A percentile compares a stretch with the other conserved stretches of the same genome.
Conservation (phyloP, 176 grass and related monocot genomes). For the Oryza rufipogon region DNA sequence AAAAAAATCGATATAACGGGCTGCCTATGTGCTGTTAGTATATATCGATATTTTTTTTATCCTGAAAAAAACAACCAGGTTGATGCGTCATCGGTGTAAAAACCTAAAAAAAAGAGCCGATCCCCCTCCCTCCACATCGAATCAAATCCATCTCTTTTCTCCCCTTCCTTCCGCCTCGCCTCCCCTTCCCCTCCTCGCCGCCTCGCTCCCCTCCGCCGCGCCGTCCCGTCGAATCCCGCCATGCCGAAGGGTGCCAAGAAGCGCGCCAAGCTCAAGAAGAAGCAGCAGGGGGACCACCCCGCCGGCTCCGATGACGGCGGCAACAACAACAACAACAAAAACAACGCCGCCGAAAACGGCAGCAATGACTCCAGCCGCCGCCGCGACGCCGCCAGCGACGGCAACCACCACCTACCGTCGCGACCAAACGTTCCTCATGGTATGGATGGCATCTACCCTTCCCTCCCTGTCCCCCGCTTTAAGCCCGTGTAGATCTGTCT, state of each 20-base stretch:
- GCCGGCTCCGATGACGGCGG: constrained; percentile 31
- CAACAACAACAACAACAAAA: constrained; percentile 8
- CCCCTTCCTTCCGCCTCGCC: not conserved
- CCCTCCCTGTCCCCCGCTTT: constrained; percentile 10
- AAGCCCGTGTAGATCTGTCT: constrained; percentile 37
- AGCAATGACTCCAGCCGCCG: constrained; percentile 29
- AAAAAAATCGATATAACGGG: not conserved
- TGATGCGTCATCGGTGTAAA: constrained; percentile 32
- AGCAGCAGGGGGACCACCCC: constrained; percentile 50
- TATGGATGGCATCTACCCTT: constrained; percentile 38
- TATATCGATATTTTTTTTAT: not conserved
- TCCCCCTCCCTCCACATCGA: constrained; percentile 31
- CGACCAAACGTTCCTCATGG: constrained; percentile 32
- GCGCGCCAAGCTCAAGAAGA: constrained; percentile 69
- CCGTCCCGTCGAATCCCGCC: constrained; percentile 38
- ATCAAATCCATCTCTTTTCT: constrained; percentile 18
- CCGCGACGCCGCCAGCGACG: constrained; percentile 32
- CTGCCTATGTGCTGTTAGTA: not conserved
- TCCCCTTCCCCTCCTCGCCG: not conserved
- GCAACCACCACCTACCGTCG: constrained; percentile 48
- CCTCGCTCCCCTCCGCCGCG: constrained; percentile 15
- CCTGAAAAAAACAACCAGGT: not conserved
- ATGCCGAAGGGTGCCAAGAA: constrained; percentile 74
- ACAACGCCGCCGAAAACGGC: constrained; percentile 5
- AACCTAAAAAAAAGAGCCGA: constrained; percentile 42